These are phyloP conservation scores for Chamaecrista fasciculata DNA, from an alignment of 306 rosid genomes.

Conservation along the genomic window DNA sequence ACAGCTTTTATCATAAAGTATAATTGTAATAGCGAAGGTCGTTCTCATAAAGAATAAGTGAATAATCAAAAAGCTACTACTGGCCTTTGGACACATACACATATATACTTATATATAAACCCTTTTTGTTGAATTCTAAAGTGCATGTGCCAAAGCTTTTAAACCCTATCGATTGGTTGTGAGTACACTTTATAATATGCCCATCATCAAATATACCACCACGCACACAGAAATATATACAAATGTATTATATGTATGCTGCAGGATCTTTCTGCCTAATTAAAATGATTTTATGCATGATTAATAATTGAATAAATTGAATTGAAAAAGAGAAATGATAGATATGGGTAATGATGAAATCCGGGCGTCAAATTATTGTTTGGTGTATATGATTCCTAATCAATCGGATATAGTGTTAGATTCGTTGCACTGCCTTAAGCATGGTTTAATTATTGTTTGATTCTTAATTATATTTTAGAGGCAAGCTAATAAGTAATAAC, in stretches of 20 bases:
- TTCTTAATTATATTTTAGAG: constrained; percentile 3
- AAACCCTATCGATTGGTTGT: constrained; percentile 18
- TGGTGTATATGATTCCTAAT: constrained; percentile 33
- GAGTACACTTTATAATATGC: background rate
- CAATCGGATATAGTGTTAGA: constrained; percentile 26
- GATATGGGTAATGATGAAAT: constrained; percentile 37
- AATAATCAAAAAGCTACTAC: constrained; percentile 21
- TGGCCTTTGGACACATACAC: constrained; percentile 21
- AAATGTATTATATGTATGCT: background rate
- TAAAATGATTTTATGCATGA: background rate
- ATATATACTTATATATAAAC: too few species aligned
- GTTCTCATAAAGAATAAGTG: constrained; percentile 26
- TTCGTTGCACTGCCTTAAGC: constrained; percentile 28
- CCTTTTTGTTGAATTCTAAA: constrained; percentile 24
- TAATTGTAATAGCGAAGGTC: constrained; percentile 1
- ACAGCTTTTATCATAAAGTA: constrained; percentile 47
- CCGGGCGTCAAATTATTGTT: constrained; percentile 34
- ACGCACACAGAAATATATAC: too few species aligned
- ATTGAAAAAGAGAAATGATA: background rate
- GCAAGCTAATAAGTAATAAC: constrained; percentile 28
- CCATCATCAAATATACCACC: constrained; percentile 1
- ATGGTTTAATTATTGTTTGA: constrained; percentile 17
- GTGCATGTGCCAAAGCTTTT: constrained; percentile 23
- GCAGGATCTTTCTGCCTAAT: constrained; percentile 5
- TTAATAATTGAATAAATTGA: background rate